A percentile compares a stretch with the other conserved stretches of the same genome.
These are phyloP conservation scores for Leptoxyphium fumago DNA, from an alignment of 2,329 filamentous ascomycete species.

Conservation along the genomic window DNA sequence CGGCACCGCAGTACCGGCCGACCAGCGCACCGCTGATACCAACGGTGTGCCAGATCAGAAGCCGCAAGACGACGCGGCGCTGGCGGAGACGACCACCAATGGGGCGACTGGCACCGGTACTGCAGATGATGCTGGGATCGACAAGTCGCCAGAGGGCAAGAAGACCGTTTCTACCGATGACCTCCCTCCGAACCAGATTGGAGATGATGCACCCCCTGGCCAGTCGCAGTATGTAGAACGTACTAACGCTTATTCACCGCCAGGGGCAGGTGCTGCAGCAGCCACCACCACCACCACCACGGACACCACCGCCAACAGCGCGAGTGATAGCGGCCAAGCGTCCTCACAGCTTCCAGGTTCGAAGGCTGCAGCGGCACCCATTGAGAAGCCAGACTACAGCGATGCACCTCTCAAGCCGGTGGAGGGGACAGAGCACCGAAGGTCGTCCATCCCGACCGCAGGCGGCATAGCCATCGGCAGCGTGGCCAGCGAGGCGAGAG, in stretches of 20 bases:
- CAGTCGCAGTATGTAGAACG: slow-evolving; percentile 1
- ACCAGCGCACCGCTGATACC: neutral
- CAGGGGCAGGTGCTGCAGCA: neutral
- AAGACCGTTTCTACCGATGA: slow-evolving; percentile 39
- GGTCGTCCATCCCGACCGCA: slow-evolving; percentile 7
- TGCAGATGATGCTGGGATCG: slow-evolving; percentile 29
- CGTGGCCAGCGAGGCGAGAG: neutral
- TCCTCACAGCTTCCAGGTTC: slow-evolving; percentile 2
- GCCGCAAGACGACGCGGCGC: neutral
- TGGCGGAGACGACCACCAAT: neutral
- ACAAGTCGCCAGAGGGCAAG: slow-evolving; percentile 46
- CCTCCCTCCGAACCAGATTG: slow-evolving; percentile 7
- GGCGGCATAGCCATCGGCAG: slow-evolving; percentile 2
- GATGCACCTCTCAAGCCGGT: slow-evolving; percentile 3
- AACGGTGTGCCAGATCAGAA: neutral
- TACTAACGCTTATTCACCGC: neutral
- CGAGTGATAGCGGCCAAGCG: neutral
- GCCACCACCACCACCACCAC: neutral
- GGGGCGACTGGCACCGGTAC: neutral
- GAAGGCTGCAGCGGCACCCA: slow-evolving; percentile 1
- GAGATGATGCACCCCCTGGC: slow-evolving; percentile 4
- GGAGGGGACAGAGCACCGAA: slow-evolving; percentile 1
- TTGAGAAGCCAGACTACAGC: slow-evolving; percentile 1
- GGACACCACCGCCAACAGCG: too few relatives aligned
- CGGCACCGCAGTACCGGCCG: slow-evolving; percentile 6